Evolutionary conservation across 176 grass and related monocot genomes (phyloP).

Genomic region (Elaeis guineensis): DNA sequence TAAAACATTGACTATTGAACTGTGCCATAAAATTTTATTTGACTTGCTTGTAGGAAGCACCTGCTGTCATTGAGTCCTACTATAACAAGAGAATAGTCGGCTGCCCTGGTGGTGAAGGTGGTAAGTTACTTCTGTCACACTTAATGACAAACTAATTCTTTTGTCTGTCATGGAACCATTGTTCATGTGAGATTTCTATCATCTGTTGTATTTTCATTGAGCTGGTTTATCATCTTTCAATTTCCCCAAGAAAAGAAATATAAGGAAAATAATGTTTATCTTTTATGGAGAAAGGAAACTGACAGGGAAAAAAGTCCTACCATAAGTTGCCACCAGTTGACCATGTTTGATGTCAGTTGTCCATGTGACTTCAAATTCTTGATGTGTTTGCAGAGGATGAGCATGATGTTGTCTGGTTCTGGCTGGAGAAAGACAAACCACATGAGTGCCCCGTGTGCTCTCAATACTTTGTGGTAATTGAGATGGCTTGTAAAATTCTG

Average conservation of each 20-base stretch:
- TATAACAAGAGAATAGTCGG: constrained; percentile 95
- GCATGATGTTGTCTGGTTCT: constrained; percentile 97
- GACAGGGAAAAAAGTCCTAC: too few relatives aligned
- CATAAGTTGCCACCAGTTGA: too few relatives aligned
- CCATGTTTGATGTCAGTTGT: too few relatives aligned
- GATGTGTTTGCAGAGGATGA: constrained; percentile 76
- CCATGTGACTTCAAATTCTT: too few relatives aligned
- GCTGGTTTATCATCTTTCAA: too few relatives aligned
- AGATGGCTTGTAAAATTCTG: background rate
- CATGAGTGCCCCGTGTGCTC: constrained; percentile 94
- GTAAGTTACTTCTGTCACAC: constrained; percentile 23
- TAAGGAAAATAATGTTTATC: constrained; percentile 3
- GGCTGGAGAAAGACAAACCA: constrained; percentile 92
- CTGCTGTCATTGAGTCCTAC: constrained; percentile 78
- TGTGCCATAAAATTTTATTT: constrained; percentile 8
- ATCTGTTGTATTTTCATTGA: too few relatives aligned
- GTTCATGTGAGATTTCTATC: too few relatives aligned
- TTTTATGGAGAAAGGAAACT: constrained; percentile 1
- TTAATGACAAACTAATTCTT: too few relatives aligned
- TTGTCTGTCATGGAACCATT: too few relatives aligned
- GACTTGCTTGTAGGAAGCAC: constrained; percentile 55
- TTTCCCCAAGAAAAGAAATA: background rate
- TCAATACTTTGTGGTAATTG: constrained; percentile 80
- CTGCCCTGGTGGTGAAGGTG: constrained; percentile 89
- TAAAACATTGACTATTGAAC: background rate